Conservation (phyloP, 352 stramenopile genomes). For the Pythium rishiriense region DNA sequence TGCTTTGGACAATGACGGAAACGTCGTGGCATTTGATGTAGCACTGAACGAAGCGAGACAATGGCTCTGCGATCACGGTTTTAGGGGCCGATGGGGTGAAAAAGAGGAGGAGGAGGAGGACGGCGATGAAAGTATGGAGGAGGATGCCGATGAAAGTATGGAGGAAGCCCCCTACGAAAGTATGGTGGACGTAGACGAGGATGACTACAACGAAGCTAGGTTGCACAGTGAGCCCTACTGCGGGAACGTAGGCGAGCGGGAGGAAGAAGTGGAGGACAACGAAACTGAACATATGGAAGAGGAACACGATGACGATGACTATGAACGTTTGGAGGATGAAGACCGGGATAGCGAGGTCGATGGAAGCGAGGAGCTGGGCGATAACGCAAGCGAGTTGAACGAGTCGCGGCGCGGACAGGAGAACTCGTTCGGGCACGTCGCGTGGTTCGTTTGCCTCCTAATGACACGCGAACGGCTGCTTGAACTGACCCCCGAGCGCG, state of each 20-base stretch:
- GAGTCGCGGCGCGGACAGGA: background rate
- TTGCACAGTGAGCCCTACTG: too few species aligned
- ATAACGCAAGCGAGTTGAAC: background rate
- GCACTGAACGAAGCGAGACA: background rate
- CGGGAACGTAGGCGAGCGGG: too few species aligned
- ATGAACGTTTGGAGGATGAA: too few species aligned
- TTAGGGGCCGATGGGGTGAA: background rate
- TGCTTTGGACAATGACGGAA: slow-evolving; percentile 2
- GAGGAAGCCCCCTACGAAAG: background rate
- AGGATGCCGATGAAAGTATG: background rate
- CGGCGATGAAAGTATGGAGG: background rate
- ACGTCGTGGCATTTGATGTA: slow-evolving; percentile 3
- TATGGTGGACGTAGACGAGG: background rate
- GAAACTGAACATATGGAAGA: too few species aligned
- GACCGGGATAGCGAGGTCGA: too few species aligned
- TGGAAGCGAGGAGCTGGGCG: too few species aligned
- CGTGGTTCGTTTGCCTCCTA: background rate
- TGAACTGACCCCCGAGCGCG: background rate
- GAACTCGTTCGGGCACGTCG: slow-evolving; percentile 1
- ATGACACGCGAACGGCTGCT: background rate
- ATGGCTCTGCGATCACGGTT: background rate
- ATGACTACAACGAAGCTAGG: background rate
- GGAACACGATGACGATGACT: too few species aligned
- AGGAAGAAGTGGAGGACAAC: too few species aligned
- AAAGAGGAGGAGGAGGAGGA: background rate